Percentiles rank a stretch among this genome's conserved stretches.
phyloP scores from a whole-genome alignment of 257 asterid species.

The Capsicum chinense region DNA sequence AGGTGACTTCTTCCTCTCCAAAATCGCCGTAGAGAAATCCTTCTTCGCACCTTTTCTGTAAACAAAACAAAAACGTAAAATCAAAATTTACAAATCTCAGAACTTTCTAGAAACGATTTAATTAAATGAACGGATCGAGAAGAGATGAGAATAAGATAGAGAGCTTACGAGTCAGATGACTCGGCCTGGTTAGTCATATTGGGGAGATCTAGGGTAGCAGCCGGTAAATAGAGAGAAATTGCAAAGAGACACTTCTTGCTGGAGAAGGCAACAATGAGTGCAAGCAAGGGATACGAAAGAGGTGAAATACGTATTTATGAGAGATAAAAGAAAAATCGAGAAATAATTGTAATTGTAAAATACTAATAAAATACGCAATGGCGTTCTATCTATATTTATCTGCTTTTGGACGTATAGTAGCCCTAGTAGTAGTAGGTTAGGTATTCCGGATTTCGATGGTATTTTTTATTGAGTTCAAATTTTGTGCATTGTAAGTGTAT shows the following conservation, averaged over 20 bases:
- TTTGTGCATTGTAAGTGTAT: too few species aligned
- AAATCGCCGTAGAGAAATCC: slow-evolving; percentile 85
- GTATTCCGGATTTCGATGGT: too few species aligned
- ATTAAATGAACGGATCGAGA: slow-evolving; percentile 24
- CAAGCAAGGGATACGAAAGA: not conserved
- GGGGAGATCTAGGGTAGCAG: not conserved
- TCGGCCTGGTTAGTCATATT: slow-evolving; percentile 73
- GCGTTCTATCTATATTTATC: not conserved
- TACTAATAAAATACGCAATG: not conserved
- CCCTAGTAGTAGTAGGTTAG: not conserved
- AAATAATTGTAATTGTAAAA: too few species aligned
- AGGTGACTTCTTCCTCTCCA: slow-evolving; percentile 86
- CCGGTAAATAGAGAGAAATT: slow-evolving; percentile 13
- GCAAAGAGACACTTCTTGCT: not conserved
- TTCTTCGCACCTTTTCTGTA: slow-evolving; percentile 70
- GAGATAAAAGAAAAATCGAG: not conserved
- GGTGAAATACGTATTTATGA: not conserved
- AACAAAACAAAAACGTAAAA: not conserved
- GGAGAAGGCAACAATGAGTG: slow-evolving; percentile 25
- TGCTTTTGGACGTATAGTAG: not conserved
- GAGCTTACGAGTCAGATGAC: slow-evolving; percentile 80
- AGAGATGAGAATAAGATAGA: not conserved
- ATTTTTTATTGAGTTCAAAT: too few species aligned
- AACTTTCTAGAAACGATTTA: slow-evolving; percentile 26
- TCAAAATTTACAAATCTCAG: not conserved